Base-by-base conservation (phyloP, 1,284 basidiomycete species). In the Lignosus rhinocerotis region DNA sequence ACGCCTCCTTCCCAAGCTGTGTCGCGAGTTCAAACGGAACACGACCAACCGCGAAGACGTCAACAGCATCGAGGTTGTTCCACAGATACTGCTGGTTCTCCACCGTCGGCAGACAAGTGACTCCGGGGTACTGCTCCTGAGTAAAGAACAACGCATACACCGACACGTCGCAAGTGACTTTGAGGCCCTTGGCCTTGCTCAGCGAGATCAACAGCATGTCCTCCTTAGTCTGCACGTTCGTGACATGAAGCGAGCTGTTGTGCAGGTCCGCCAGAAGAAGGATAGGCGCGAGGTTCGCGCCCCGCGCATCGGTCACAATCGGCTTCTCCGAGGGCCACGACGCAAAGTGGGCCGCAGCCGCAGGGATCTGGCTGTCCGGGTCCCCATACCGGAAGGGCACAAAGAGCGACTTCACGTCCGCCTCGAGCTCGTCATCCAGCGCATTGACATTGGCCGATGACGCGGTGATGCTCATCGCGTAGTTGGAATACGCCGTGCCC, bases 111-210 rank as follows among this genome's bases (percentile, higher is more conserved):
- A 99, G 80, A 67, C 85, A 84, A 9, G 75, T 77, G 6, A 87
- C 81, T 2, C 76, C 76, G 5, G 87, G 87, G 77, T 85, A 95
- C 65, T 92, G 83, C 63, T 91, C 88, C 55, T 80, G 82, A 25
- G 85, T 86, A 78, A 95, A 96, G 86, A 98, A 98, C 60, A 99
- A 80, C 10, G 93, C 85, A 75, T 94, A 98, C 51, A 98, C 83
- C 9, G 95, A 88, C 36, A 98, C 94, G 68, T 99, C 97, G 73
- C 96, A 98, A 2, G 96, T 98, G 58, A 98, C 96, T 70, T 93
- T 90, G 66, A 99, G 83, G 31, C 91, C 83, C 79, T 96, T 97
- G 55, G 90, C 89, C 78, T 99, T 99, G 81, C 93, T 94, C 51
- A 99, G 81, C 6, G 91, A 88, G 71, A 99, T 98, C 59, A 99